A percentile compares a stretch with the other conserved stretches of the same genome.
These are phyloP conservation scores for Lachnellula hyalina DNA, from an alignment of 2,329 filamentous ascomycete genomes.

Conservation along the genomic window DNA sequence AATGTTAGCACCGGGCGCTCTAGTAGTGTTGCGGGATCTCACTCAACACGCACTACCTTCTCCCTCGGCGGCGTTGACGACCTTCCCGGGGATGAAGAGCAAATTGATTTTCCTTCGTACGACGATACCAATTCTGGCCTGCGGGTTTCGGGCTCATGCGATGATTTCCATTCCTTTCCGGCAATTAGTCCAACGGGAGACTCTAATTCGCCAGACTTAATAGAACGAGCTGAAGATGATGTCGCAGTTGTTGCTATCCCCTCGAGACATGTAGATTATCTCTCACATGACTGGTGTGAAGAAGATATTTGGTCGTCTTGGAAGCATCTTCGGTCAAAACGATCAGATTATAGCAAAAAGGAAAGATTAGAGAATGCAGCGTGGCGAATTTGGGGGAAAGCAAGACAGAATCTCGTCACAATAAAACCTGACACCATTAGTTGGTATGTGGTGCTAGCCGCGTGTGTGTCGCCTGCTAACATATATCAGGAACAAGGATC, in stretches of 20 bases:
- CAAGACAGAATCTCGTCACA: constrained; percentile 78
- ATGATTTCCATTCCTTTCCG: neutral
- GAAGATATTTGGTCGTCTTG: constrained; percentile 98
- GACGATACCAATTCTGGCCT: neutral
- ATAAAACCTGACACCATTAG: constrained; percentile 87
- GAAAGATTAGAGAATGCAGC: constrained; percentile 83
- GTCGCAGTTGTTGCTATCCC: constrained; percentile 39
- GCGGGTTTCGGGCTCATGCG: neutral
- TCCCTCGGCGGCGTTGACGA: neutral
- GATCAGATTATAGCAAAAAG: constrained; percentile 64
- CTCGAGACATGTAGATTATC: constrained; percentile 82
- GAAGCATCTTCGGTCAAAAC: constrained; percentile 75
- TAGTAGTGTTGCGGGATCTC: neutral
- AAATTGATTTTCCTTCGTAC: constrained; percentile 5
- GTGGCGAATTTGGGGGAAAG: constrained; percentile 94
- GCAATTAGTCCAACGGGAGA: neutral
- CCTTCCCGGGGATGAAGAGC: constrained; percentile 1
- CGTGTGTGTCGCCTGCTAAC: neutral
- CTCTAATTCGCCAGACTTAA: neutral
- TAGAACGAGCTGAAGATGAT: constrained; percentile 43
- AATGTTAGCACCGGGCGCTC: neutral
- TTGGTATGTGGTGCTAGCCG: constrained; percentile 42
- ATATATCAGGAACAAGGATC: constrained; percentile 32
- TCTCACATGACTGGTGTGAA: constrained; percentile 90
- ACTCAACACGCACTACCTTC: neutral